Evolutionary conservation across 192 early-diverging fungal species (phyloP), one percentile per base, ranked within the genome.

Genomic region (Backusella luteola): DNA sequence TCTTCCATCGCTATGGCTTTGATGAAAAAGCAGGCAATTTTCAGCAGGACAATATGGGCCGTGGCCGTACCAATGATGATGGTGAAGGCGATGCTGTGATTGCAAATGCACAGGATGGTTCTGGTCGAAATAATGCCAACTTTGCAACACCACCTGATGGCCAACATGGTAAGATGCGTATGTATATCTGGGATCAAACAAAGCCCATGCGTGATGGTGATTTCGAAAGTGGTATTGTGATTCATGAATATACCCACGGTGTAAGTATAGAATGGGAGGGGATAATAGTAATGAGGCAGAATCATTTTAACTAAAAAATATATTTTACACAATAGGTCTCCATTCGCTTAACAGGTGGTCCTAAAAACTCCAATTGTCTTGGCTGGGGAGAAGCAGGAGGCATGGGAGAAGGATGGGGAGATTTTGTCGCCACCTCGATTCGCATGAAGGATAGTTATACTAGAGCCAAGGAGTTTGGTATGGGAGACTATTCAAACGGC

Each of bases 331-430:
- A 32, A 44, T 44, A 49, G 46, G 46, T 49, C 46, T 94, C 93
- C 23, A 97, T 88, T 36, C 88, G 96, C 23, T 85, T 98, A 77
- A 97, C 95, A 0, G 97, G 97, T 69, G 97, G 97, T 17, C 95
- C 95, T 4, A 84, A 87, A 67, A 97, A 99, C 90, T 87, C 89
- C 42, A 91, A 92, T 44, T 99, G 97, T 73, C 86, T 99, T 69
- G 91, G 88, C 49, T 91, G 90, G 87, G 95, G 94, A 42, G 94
- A 96, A 85, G 79, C 92, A 38, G 96, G 95, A 73, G 95, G 93
- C 42, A 95, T 95, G 93, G 93, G 96, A 59, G 97, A 98, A 85
- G 97, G 97, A 19, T 98, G 96, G 95, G 95, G 96, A 35, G 97
- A 98, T 78, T 91, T 89, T 76, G 94, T 97, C 76, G 94, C 95